Evolutionary conservation across 345 rosid genomes (phyloP), one percentile per base, ranked within the genome.

Genomic region (Pseudoturritis turrita): DNA sequence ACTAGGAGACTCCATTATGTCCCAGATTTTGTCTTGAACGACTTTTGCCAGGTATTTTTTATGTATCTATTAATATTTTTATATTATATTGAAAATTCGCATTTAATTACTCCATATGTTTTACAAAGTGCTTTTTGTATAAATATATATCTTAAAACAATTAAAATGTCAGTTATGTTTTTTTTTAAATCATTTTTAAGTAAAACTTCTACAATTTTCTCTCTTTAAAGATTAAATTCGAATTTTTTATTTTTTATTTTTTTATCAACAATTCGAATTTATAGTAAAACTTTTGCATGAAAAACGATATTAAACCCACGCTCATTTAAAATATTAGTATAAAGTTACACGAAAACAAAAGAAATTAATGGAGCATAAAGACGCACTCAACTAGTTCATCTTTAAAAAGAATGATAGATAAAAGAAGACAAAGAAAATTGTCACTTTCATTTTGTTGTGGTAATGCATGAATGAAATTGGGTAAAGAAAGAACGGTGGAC

Each of bases 11-110:
- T 83, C 35, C 41, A 43, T 19, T 68, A 78, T 67, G 49, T 86
- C 5, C 98, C 98, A 1, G 84, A 79, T 70, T 84, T 87, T 63
- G 49, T 91, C 51, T 68, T 79, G 64, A 86, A 85, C n/a, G 95
- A 90, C 57, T 26, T 85, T 51, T 71, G 87, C 47, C 51, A 81
- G 25, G 97, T 94, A 77, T 74, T 66, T 60, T 43, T 0, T n/a
- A n/a, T n/a, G n/a, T n/a, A 7, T 17, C 4, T 58, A 26, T 36
- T 19, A 25, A 17, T 7, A 37, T 31, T 33, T 3, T 57, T 8
- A 33, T 8, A 33, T 9, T 33, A 33, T 33, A 33, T 3, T 8
- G 10, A 33, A 33, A 33, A 33, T 29, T 29, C 33, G 7, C 5
- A 29, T 29, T 29, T 29, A 29, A 25, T 29, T 29, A 29, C 33